A percentile compares a stretch with the other conserved stretches of the same genome.
Evolutionary conservation across 768 basidiomycete species (phyloP).

Genomic region (Gymnopilus junonius): DNA sequence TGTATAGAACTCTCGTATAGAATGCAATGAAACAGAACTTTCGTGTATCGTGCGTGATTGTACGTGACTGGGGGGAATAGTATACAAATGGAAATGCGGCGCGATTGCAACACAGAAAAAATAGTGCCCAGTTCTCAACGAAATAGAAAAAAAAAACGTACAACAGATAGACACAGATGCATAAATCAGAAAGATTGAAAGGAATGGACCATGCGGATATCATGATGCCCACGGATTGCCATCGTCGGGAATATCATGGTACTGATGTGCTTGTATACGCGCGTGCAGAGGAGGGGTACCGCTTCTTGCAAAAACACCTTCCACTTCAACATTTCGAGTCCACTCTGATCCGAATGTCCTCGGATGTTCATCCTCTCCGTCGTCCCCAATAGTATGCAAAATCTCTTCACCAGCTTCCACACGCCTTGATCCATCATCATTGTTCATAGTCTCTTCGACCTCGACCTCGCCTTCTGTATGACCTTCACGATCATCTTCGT

Average conservation of each 20-base stretch:
- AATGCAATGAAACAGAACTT: neutral
- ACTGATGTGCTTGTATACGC: constrained; percentile 33
- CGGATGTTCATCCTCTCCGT: constrained; percentile 31
- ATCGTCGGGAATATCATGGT: constrained; percentile 42
- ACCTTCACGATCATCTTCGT: constrained; percentile 18
- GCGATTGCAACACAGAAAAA: neutral
- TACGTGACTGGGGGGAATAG: neutral
- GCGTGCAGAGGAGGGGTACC: constrained; percentile 53
- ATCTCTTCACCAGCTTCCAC: constrained; percentile 48
- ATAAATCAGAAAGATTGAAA: constrained; percentile 15
- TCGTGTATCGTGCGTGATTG: neutral
- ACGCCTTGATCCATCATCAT: constrained; percentile 26
- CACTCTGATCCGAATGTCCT: constrained; percentile 16
- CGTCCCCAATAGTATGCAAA: constrained; percentile 36
- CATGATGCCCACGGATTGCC: constrained; percentile 64
- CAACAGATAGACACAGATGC: constrained; percentile 3
- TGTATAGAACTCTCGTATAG: neutral
- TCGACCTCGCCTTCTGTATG: constrained; percentile 44
- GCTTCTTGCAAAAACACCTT: constrained; percentile 35
- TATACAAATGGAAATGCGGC: neutral
- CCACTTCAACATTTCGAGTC: constrained; percentile 22
- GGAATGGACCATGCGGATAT: constrained; percentile 12
- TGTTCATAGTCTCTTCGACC: constrained; percentile 33
- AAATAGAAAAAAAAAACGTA: neutral
- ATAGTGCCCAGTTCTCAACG: neutral